Evolutionary conservation across 1,284 basidiomycete genomes (phyloP).

Genomic region (Spongispora temasekensis): DNA sequence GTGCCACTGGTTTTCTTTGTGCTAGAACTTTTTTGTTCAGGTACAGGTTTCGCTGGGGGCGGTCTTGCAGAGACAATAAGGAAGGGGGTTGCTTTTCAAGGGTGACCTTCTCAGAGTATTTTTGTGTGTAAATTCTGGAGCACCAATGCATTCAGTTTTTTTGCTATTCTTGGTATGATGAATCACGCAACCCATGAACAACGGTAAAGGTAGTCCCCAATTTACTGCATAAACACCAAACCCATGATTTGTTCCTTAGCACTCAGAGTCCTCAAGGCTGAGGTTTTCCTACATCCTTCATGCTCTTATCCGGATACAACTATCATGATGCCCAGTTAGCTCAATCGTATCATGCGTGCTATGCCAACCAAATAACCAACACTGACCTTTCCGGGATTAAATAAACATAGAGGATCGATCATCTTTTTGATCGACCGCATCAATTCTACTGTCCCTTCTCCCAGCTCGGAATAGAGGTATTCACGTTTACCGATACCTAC

Average conservation of each 20-base stretch:
- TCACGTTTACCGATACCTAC: slow-evolving; percentile 85
- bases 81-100: slow-evolving; percentile 76
- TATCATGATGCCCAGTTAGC: neutral
- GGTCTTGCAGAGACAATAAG: slow-evolving; percentile 85
- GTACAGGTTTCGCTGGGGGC: slow-evolving; percentile 88
- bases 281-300: slow-evolving; percentile 16
- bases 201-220: too few relatives aligned
- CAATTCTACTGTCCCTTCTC: slow-evolving; percentile 77
- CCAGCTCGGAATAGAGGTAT: slow-evolving; percentile 77
- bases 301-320: slow-evolving; percentile 30
- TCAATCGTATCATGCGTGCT: neutral
- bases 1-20: too few relatives aligned
- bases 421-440: slow-evolving; percentile 84
- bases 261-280: too few relatives aligned
- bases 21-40: slow-evolving; percentile 40
- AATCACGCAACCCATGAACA: too few relatives aligned
- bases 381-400: slow-evolving; percentile 84
- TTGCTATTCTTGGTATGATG: neutral
- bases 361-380: neutral
- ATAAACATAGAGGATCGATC: slow-evolving; percentile 75
- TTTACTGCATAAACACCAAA: too few relatives aligned
- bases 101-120: slow-evolving; percentile 37
- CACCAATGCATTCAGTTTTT: slow-evolving; percentile 1
- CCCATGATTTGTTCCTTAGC: neutral
- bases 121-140: neutral